A percentile compares a stretch with the other conserved stretches of the same genome.
Evolutionary conservation across 2,329 filamentous ascomycete genomes (phyloP).

Genomic region (Graphiopsis chlorocephala): DNA sequence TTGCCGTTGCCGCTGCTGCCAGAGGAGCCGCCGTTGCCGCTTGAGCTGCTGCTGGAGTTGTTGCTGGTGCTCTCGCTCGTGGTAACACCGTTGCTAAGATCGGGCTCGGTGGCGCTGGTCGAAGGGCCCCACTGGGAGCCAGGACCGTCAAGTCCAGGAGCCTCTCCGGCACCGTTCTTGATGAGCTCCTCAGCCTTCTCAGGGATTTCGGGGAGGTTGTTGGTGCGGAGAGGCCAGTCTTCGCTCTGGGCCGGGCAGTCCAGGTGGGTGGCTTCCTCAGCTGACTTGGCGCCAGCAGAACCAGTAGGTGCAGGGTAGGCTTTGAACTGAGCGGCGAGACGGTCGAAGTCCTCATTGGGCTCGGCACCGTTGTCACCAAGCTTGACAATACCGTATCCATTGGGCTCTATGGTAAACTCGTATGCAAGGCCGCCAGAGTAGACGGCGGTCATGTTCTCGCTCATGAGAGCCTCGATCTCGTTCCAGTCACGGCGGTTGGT

Average conservation of each 20-base stretch:
- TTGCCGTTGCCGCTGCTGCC: neutral
- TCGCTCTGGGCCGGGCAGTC: constrained; percentile 53
- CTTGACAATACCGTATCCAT: constrained; percentile 75
- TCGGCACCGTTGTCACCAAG: constrained; percentile 55
- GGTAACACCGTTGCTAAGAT: constrained; percentile 36
- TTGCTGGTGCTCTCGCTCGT: constrained; percentile 26
- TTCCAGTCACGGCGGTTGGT: constrained; percentile 76
- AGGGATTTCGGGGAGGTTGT: constrained; percentile 56
- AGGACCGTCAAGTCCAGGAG: constrained; percentile 52
- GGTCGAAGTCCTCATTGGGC: constrained; percentile 62
- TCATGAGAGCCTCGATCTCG: constrained; percentile 78
- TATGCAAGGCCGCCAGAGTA: constrained; percentile 96
- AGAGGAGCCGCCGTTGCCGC: constrained; percentile 5
- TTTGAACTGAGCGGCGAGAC: constrained; percentile 51
- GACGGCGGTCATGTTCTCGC: constrained; percentile 74
- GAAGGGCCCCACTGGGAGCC: constrained; percentile 49
- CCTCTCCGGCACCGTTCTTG: constrained; percentile 55
- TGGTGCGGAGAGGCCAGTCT: constrained; percentile 56
- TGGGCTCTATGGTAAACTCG: constrained; percentile 81
- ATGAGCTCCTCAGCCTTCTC: constrained; percentile 54
- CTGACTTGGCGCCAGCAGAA: constrained; percentile 56
- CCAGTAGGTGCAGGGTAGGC: constrained; percentile 53
- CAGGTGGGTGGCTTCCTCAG: constrained; percentile 42
- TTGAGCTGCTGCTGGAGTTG: neutral
- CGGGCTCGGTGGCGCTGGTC: constrained; percentile 47